Base-by-base conservation (phyloP, 169 alveolate genomes). In the Eimeria acervulina region DNA sequence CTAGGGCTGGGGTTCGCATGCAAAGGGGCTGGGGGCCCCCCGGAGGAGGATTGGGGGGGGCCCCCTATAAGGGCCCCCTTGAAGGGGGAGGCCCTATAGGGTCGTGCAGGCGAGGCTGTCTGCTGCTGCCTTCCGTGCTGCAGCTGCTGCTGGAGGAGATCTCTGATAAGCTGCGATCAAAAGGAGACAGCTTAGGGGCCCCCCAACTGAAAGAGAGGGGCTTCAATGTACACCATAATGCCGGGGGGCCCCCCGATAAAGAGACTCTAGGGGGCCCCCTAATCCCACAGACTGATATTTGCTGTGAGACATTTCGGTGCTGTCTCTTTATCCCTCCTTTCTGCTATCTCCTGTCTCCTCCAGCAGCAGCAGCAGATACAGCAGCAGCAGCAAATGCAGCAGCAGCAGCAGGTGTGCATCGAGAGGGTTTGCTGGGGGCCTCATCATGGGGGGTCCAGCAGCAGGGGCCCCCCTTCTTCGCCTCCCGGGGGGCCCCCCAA, bases 241-340 rank as follows among this genome's bases (percentile, higher is more conserved):
- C 5, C 76, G 76, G 76, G 76, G 76, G 40, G 28, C 76, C 36
- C 76, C 76, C 13, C 7, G 21, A 17, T 4, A 26, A 17, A 12
- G 55, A 12, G 55, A 5, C 55, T 47, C 12, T 5, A 47, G 12
- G 55, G 5, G 12, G 55, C 19, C 55, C 55, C 55, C 55, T 28
- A 23, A 2, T 17, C n/a, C 36, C 80, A 17, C 80, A 13, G 40
- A 52, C 59, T 42, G 63, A 38, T 36, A 59, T 19, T 23, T 23
- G 26, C 8, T 19, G 63, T 31, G 89, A 78, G 15, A 21, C 23
- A 7, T 19, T 40, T 55, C 19, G 89, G 36, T 78, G 89, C 89
- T 78, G 66, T 40, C 33, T 78, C 66, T 42, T 78, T 36, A 36
- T 42, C 28, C 89, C 89, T 28, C 47, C 84, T 28, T 72, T 72